Percentiles rank a stretch among this genome's conserved stretches.
These are phyloP conservation scores for Bocquillonia castaneifolia DNA, from an alignment of 441 rosid species.

Conservation along the genomic window DNA sequence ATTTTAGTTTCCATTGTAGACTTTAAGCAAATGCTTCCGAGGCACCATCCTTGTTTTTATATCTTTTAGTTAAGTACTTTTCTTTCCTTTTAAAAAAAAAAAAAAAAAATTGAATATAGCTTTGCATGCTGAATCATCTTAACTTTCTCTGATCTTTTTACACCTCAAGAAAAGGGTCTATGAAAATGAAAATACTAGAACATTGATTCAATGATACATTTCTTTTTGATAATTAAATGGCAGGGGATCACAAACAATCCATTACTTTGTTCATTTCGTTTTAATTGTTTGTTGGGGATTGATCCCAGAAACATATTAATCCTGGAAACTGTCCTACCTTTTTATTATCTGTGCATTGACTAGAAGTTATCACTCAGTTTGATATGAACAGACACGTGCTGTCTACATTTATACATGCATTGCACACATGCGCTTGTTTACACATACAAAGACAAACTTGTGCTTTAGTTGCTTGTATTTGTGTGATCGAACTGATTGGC, in stretches of 20 bases:
- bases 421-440: not conserved
- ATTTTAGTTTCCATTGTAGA: too few species aligned
- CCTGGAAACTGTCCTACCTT: not conserved
- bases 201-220: not conserved
- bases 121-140: not conserved
- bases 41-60: too few species aligned
- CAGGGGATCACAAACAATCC: not conserved
- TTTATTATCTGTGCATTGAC: not conserved
- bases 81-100: too few species aligned
- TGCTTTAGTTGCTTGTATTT: slow-evolving; percentile 5
- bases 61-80: too few species aligned
- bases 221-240: slow-evolving; percentile 9
- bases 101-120: too few species aligned
- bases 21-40: too few species aligned
- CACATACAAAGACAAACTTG: not conserved
- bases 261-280: not conserved
- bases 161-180: not conserved
- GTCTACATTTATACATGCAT: not conserved
- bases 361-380: not conserved
- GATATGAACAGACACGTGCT: not conserved
- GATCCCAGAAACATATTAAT: not conserved
- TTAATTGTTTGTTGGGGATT: not conserved
- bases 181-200: slow-evolving; percentile 4
- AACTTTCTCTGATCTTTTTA: slow-evolving; percentile 4
- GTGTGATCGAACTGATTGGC: slow-evolving; percentile 14